Evolutionary conservation across 2,329 filamentous ascomycete genomes (phyloP).

Genomic region (Thelonectria blattea): DNA sequence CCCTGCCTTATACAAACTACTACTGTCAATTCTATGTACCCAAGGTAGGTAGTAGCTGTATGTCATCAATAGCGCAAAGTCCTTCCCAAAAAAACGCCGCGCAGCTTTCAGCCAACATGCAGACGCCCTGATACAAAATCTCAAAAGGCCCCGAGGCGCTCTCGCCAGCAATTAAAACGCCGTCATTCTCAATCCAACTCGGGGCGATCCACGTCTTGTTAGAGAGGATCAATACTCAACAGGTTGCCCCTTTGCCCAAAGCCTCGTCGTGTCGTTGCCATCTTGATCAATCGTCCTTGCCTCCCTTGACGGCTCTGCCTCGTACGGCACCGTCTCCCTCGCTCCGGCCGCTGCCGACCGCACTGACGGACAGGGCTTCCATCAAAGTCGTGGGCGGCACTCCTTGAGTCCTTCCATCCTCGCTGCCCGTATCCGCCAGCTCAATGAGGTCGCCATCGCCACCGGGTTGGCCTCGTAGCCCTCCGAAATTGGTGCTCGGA

Average conservation of each 20-base stretch:
- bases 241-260: not conserved
- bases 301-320: conserved; percentile 48
- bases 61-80: conserved; percentile 32
- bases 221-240: not conserved
- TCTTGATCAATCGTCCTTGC: conserved; percentile 15
- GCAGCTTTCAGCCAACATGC: conserved; percentile 31
- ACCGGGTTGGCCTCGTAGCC: conserved; percentile 45
- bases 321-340: conserved; percentile 47
- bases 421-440: conserved; percentile 66
- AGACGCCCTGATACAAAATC: conserved; percentile 15
- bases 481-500: conserved; percentile 57
- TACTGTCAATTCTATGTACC: not conserved
- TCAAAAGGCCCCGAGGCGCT: not conserved
- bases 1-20: not conserved
- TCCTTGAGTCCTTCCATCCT: conserved; percentile 53
- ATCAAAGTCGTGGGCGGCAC: conserved; percentile 38
- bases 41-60: conserved; percentile 5
- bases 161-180: conserved; percentile 21
- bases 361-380: conserved; percentile 41
- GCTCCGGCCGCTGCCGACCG: conserved; percentile 43
- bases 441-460: conserved; percentile 71
- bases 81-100: conserved; percentile 30
- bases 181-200: conserved; percentile 18
- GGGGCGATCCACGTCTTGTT: not conserved
- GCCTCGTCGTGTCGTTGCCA: not conserved